These are phyloP conservation scores for Eimeria praecox DNA, from an alignment of 169 alveolate genomes.

Conservation along the genomic window DNA sequence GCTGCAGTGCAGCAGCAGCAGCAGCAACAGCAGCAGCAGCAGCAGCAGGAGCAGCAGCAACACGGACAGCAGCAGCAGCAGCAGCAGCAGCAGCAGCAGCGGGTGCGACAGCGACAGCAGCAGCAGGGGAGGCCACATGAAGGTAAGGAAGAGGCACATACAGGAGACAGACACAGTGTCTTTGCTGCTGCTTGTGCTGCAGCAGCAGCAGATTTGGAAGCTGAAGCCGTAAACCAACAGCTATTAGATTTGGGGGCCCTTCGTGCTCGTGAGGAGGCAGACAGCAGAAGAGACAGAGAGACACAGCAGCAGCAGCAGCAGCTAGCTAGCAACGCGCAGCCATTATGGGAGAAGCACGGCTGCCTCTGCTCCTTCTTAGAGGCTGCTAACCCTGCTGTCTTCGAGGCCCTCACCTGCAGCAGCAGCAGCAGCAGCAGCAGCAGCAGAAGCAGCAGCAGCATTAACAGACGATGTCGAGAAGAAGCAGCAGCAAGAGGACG, in stretches of 20 bases:
- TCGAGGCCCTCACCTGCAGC: constrained; percentile 52
- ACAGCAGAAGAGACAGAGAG: constrained; percentile 13
- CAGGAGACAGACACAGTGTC: neutral
- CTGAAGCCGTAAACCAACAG: constrained; percentile 65
- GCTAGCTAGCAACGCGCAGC: constrained; percentile 68
- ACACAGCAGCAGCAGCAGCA: constrained; percentile 58
- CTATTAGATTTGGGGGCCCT: constrained; percentile 60
- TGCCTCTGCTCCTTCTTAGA: constrained; percentile 51
- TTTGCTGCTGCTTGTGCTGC: constrained; percentile 69
- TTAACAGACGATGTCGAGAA: neutral
- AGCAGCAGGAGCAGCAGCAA: neutral
- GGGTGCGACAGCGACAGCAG: constrained; percentile 5
- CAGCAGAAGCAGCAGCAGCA: constrained; percentile 50
- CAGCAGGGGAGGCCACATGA: neutral
- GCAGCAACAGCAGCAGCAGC: constrained; percentile 3
- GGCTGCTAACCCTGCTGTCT: constrained; percentile 37
- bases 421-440: constrained; percentile 54
- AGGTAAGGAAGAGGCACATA: neutral
- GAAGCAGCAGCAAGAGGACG: constrained; percentile 46
- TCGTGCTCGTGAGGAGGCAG: constrained; percentile 34
- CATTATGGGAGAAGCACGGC: constrained; percentile 66
- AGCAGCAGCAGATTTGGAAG: constrained; percentile 62
- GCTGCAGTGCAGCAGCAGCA: constrained; percentile 73
- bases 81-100: constrained; percentile 11
- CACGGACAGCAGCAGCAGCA: constrained; percentile 48